Conservation (phyloP, 176 grass and related monocot species). For the Avena atlantica region DNA sequence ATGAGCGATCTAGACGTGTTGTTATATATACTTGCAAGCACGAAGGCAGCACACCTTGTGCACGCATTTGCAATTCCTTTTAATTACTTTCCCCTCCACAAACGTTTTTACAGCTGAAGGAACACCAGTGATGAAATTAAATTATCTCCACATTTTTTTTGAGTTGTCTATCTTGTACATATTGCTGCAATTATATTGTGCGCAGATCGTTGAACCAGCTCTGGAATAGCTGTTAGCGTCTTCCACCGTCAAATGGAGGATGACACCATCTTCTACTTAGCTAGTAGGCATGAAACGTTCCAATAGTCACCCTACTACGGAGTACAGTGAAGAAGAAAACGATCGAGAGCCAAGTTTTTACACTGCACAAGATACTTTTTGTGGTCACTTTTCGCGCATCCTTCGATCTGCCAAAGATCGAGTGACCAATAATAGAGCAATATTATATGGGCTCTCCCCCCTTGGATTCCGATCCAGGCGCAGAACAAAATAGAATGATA, state of each 20-base stretch:
- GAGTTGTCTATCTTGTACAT: too few relatives aligned
- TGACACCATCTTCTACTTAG: not conserved
- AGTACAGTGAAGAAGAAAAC: not conserved
- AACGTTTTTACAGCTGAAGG: too few relatives aligned
- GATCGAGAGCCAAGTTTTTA: not conserved
- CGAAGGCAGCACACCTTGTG: not conserved
- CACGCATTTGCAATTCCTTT: too few relatives aligned
- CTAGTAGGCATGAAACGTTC: conserved; percentile 29
- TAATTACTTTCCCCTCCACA: not conserved
- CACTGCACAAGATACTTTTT: not conserved
- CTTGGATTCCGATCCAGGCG: conserved; percentile 42
- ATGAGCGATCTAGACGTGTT: not conserved
- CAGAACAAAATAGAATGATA: conserved; percentile 27
- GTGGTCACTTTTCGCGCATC: conserved; percentile 16
- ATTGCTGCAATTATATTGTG: not conserved
- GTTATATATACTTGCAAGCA: not conserved
- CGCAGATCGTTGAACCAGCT: not conserved
- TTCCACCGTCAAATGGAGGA: conserved; percentile 28
- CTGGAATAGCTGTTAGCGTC: not conserved
- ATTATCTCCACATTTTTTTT: too few relatives aligned
- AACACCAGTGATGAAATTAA: not conserved
- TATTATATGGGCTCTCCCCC: conserved; percentile 46
- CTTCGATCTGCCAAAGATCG: conserved; percentile 47
- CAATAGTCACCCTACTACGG: not conserved
- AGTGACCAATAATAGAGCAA: conserved; percentile 50